Evolutionary conservation across 2,329 filamentous ascomycete genomes (phyloP).

Genomic region (Aspergillus spinulosporus): DNA sequence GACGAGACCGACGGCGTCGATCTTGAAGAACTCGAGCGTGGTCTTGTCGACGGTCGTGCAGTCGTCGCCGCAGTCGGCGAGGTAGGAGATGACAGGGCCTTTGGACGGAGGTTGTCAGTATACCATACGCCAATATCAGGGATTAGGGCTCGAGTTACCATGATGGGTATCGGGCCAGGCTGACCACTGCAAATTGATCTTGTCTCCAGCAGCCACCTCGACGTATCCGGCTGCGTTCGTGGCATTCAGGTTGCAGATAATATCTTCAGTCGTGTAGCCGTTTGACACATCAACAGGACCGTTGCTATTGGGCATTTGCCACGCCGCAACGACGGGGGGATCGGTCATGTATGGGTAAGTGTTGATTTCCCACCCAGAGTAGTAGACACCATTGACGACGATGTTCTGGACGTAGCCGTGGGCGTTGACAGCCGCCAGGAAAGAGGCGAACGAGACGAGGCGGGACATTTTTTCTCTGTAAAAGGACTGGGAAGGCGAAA

Average conservation of each 20-base stretch:
- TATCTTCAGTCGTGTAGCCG: constrained; percentile 47
- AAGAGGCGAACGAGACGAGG: constrained; percentile 21
- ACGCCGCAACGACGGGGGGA: constrained; percentile 50
- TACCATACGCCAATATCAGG: no score
- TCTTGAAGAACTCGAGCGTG: constrained; percentile 61
- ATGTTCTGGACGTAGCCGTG: constrained; percentile 23
- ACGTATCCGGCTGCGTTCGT: constrained; percentile 51
- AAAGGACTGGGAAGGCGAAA: no score
- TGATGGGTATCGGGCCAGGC: constrained; percentile 63
- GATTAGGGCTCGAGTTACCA: constrained; percentile 31
- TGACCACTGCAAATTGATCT: constrained; percentile 60
- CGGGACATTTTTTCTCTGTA: neutral
- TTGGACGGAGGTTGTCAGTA: neutral
- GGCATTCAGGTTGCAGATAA: constrained; percentile 61
- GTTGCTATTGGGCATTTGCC: constrained; percentile 50
- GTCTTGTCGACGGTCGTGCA: constrained; percentile 54
- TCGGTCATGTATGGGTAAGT: constrained; percentile 33
- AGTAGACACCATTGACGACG: constrained; percentile 24
- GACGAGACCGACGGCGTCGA: constrained; percentile 55
- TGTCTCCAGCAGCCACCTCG: constrained; percentile 59
- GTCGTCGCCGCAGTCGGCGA: constrained; percentile 57
- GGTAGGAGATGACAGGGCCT: constrained; percentile 59
- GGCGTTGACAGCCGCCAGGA: constrained; percentile 17
- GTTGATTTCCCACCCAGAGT: constrained; percentile 31
- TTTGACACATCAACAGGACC: constrained; percentile 34